Evolutionary conservation across 2,329 filamentous ascomycete species (phyloP), one percentile per base, ranked within the genome.

Genomic region (Lizonia empirigonia): DNA sequence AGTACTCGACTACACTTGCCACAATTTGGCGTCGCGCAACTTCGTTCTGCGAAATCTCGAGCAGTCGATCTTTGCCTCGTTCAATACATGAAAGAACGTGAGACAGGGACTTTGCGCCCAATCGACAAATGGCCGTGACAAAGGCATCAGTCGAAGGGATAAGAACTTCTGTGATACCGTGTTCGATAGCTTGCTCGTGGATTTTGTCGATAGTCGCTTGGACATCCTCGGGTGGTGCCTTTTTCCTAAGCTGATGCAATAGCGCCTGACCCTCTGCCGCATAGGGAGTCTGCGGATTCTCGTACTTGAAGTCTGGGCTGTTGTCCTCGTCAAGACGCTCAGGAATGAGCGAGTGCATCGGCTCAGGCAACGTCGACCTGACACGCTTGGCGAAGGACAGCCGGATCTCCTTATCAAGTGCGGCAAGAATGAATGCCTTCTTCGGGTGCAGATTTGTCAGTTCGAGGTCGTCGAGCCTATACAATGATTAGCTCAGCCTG

Each of bases 51-150:
- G 90, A 91, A 29, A 93, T 86, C 50, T 89, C 86, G 2, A 96
- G 79, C 1, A 99, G 85, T 23, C 91, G 86, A 46, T 93, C 90
- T 76, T 96, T 96, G 76, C 89, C 93, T 51, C 94, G 88, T 74
- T 99, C 94, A 59, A 99, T 96, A 72, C 90, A 96, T 7, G 92
- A 95, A 13, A 99, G 84, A 4, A 97, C 91, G 73, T 99, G 94
- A 10, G 92, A 97, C 24, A 99, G 84, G 0, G 93, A 97, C 75
- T 99, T 99, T 58, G 90, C 92, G 35, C 94, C 94, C 39, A 97
- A 87, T 75, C 86, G 94, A 77, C 93, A 94, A 60, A 99, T 92
- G 16, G 90, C 87, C 0, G 93, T 99, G 68, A 96, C 87, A 68
- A 96, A 96, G 32, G 91, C 91, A 70, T 97, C 94, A 4, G 91